Base-by-base conservation (phyloP, 139 green algal genomes). In the Zygnema circumcarinatum region DNA sequence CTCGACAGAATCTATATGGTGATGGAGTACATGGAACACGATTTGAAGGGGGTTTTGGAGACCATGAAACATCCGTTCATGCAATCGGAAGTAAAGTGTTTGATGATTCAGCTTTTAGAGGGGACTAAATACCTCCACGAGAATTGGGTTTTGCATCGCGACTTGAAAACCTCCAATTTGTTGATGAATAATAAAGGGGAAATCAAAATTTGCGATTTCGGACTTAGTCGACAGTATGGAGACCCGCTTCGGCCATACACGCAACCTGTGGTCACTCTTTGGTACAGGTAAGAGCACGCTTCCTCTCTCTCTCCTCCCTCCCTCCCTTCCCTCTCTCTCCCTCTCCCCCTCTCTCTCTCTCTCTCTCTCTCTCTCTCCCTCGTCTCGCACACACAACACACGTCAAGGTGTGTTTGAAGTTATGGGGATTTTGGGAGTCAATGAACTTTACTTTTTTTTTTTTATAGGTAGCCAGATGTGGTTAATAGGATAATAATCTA, bases 161-260 rank as follows among this genome's bases (percentile, higher is more conserved):
- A 94, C 41, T 92, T 99, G 2, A 99, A 99, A 91, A 97, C 96
- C n/a, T 94, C 92, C 81, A 99, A 99, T 94, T 95, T 99, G 84
- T 94, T 99, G 82, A 97, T 98, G 92, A 98, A 95, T 90, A 96
- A 98, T 92, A 84, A 86, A 2, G 97, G 97, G 0, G 89, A 96
- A 88, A 92, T 99, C 41, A 98, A 98, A 93, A 97, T 99, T 68
- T 99, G 97, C 83, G 97, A 99, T 93, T 98, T 98, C 93, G 97
- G 97, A 0, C 91, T 99, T 83, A 97, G 96, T 0, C 85, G 95
- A 31, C 90, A 95, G 82, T 98, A 95, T 90, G 92, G 93, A 68
- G 81, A 74, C 33, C 94, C 94, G 38, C 84, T 95, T 33, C 41
- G 74, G 76, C 36, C 68, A 83, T 95, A 96, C 88, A 96, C 95